These are phyloP conservation scores for Leishmania major DNA, from an alignment of 208 protist species.

Conservation along the genomic window DNA sequence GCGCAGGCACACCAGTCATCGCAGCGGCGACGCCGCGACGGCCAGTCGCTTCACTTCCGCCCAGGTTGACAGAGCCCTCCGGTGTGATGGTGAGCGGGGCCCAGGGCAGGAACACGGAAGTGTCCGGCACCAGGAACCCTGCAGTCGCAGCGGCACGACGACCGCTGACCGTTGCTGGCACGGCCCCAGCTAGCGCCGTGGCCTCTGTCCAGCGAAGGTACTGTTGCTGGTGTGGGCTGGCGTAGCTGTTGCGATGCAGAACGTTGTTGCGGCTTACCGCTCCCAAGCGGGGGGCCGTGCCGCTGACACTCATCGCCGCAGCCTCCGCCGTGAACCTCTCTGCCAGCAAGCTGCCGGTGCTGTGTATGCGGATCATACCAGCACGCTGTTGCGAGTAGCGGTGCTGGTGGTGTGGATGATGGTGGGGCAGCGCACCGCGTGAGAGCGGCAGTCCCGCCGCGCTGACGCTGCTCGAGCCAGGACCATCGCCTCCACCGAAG, in stretches of 20 bases:
- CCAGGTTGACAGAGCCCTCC: constrained; percentile 50
- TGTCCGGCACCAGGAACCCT: constrained; percentile 39
- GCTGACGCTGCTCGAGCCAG: constrained; percentile 7
- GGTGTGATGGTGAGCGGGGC: constrained; percentile 61
- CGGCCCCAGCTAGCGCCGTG: not conserved
- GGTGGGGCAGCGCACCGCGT: constrained; percentile 31
- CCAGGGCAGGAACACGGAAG: constrained; percentile 68
- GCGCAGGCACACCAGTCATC: not conserved
- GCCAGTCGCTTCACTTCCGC: not conserved
- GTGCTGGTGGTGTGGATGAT: constrained; percentile 8
- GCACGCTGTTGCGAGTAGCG: constrained; percentile 15
- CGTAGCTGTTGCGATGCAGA: constrained; percentile 15
- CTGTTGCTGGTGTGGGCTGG: constrained; percentile 20
- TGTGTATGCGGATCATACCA: not conserved
- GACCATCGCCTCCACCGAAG: constrained; percentile 16
- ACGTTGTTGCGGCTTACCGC: constrained; percentile 4
- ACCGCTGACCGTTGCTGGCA: too few species aligned
- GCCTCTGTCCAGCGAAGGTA: not conserved
- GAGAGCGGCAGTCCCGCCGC: constrained; percentile 44
- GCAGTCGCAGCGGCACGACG: not conserved
- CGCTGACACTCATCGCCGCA: constrained; percentile 8
- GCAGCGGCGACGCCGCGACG: not conserved
- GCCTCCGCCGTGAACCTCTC: not conserved
- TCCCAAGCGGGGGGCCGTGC: constrained; percentile 3
- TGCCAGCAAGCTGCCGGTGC: not conserved